A percentile compares a stretch with the other conserved stretches of the same genome.
phyloP scores from a whole-genome alignment of 2,329 filamentous ascomycete species.

The Aureobasidium melanogenum region DNA sequence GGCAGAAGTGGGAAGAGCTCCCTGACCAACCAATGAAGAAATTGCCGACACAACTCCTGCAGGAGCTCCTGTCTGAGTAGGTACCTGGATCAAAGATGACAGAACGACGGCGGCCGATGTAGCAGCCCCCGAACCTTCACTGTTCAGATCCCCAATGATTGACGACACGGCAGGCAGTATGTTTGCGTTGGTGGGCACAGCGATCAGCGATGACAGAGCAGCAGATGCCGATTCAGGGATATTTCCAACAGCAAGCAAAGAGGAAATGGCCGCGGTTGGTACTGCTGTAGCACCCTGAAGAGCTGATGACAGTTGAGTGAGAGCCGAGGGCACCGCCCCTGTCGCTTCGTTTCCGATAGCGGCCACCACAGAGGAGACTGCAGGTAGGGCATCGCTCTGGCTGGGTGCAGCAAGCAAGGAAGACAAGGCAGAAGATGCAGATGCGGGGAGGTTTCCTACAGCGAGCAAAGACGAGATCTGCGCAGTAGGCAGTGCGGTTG shows the following conservation, averaged over 20 bases:
- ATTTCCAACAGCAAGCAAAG: too few species aligned
- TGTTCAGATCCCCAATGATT: too few species aligned
- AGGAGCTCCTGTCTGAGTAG: neutral
- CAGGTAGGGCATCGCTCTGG: neutral
- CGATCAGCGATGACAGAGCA: too few species aligned
- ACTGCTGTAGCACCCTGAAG: too few species aligned
- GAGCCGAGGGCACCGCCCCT: neutral
- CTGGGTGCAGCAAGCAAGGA: neutral
- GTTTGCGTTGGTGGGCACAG: too few species aligned
- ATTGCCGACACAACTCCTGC: neutral
- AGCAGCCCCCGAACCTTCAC: too few species aligned
- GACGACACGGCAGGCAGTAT: too few species aligned
- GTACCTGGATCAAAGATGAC: neutral
- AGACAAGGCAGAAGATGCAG: neutral
- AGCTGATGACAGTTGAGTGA: neutral
- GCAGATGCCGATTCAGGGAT: too few species aligned
- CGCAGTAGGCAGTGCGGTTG: neutral
- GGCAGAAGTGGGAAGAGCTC: neutral
- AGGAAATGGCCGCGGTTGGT: too few species aligned
- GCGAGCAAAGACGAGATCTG: neutral
- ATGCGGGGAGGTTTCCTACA: neutral
- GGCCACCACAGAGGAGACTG: neutral
- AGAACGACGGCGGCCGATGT: neutral
- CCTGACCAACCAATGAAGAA: neutral
- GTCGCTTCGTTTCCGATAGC: neutral